Base-by-base conservation (phyloP, 2,329 filamentous ascomycete species). In the Aspergillus sp. region DNA sequence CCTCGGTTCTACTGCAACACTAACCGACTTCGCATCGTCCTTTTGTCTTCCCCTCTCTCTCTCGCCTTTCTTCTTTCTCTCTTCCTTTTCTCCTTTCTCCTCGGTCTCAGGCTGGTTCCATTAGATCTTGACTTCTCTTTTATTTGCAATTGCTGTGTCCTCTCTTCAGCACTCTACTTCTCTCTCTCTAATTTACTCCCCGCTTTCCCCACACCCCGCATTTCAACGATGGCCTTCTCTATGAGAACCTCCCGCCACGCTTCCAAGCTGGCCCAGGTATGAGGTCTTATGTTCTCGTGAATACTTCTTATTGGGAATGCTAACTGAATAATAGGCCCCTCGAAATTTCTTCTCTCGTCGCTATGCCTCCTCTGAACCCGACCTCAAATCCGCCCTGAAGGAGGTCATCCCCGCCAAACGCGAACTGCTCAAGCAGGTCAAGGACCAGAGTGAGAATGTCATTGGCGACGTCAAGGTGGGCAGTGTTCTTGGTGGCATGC, bases 401-500 rank as follows among this genome's bases (percentile, higher is more conserved):
- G 81, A 83, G 57, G 80, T 82, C 49, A 94, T 98, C 58, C 93
- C 93, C 32, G 88, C 83, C 52, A 97, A 97, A 76, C 83, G 90
- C 44, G 91, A 95, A 69, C 83, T 96, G 19, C 74, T 97, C 60
- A 93, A 95, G 73, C 86, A 90, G 70, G 87, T 97, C 73, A 97
- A 96, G 75, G 80, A 84, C 48, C 82, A 91, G 66, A 79, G 81
- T 44, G 80, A 83, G 61, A 93, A 90, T 70, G 82, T 83, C 50
- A 83, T 97, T 60, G 91, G 91, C 48, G 87, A 95, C 61, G 83
- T 97, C 70, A 95, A 91, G 76, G 81, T 97, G 41, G 87, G 91
- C 71, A 95, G 93, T 72, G 88, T 88, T 26, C 81, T 97, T 58
- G 93, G 93, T 59, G 93, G 93, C 62, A 97, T 97, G 93, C 86